A percentile compares a stretch with the other conserved stretches of the same genome.
Evolutionary conservation across 2,329 filamentous ascomycete species (phyloP).

Genomic region (Claviceps fusiformis): DNA sequence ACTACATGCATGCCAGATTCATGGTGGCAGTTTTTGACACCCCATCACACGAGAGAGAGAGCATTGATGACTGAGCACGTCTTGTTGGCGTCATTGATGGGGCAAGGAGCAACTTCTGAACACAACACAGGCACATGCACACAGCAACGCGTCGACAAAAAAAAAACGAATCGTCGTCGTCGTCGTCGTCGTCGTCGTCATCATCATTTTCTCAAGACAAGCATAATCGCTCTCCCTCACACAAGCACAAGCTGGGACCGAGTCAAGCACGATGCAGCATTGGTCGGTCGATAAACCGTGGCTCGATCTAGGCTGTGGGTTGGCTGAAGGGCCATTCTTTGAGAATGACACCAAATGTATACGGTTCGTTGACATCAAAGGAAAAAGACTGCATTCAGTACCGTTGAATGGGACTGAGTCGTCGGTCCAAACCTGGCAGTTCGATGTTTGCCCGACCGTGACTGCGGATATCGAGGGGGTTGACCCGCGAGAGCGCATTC

Average conservation of each 20-base stretch:
- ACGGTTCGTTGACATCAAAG: constrained; percentile 74
- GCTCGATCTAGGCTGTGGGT: constrained; percentile 47
- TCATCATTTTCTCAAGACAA: not conserved
- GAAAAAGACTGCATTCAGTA: constrained; percentile 59
- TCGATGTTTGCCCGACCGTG: constrained; percentile 44
- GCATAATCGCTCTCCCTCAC: not conserved
- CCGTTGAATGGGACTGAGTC: constrained; percentile 48
- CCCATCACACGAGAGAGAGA: not conserved
- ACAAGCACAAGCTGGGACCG: not conserved
- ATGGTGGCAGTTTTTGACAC: not conserved
- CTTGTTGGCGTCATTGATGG: not conserved
- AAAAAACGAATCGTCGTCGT: not conserved
- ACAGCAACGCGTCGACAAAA: not conserved
- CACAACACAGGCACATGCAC: not conserved
- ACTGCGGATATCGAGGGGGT: constrained; percentile 67
- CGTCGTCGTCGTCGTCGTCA: too few relatives aligned
- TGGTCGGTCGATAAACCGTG: constrained; percentile 41
- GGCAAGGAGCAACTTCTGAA: not conserved
- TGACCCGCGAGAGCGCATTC: constrained; percentile 49
- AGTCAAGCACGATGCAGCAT: constrained; percentile 10
- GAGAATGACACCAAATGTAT: constrained; percentile 50
- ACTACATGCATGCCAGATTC: not conserved
- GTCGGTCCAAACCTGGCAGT: constrained; percentile 47
- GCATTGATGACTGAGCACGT: not conserved
- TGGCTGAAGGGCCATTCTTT: constrained; percentile 66